Evolutionary conservation across 345 rosid species (phyloP).

Genomic region (Lenwebbia sp.): DNA sequence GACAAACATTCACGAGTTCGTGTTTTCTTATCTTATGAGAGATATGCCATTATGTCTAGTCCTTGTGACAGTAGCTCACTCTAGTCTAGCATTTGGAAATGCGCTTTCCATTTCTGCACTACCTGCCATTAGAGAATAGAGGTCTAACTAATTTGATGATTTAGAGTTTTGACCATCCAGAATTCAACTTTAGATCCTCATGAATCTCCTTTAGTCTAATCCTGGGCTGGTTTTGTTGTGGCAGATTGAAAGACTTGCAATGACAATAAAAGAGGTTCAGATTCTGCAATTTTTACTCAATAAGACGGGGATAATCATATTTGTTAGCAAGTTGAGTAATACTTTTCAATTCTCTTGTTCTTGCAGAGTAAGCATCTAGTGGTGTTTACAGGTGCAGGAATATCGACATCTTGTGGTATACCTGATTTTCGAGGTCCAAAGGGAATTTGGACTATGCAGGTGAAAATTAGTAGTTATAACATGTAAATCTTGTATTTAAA

Average conservation of each 20-base stretch:
- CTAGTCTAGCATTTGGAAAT: background rate
- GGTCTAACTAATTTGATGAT: background rate
- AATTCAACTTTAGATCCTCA: background rate
- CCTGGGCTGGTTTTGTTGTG: slow-evolving; percentile 8
- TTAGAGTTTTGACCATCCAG: background rate
- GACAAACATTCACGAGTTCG: background rate
- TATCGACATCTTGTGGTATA: slow-evolving; percentile 95
- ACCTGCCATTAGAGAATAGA: background rate
- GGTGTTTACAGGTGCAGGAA: slow-evolving; percentile 96
- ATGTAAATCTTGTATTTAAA: background rate
- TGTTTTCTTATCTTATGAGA: background rate
- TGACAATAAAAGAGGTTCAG: slow-evolving; percentile 43
- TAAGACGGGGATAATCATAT: background rate
- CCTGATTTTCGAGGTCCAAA: slow-evolving; percentile 97
- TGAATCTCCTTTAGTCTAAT: background rate
- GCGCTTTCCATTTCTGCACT: background rate
- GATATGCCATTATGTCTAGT: background rate
- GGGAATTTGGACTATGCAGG: slow-evolving; percentile 99
- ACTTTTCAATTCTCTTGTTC: slow-evolving; percentile 13
- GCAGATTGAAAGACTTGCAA: slow-evolving; percentile 57
- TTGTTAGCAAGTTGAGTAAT: slow-evolving; percentile 10
- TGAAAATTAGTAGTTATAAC: slow-evolving; percentile 2
- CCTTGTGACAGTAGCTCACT: background rate
- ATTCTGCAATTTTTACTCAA: background rate
- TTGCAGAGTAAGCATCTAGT: slow-evolving; percentile 99